Evolutionary conservation across 306 rosid genomes (phyloP).

Genomic region (Medicago lupulina): DNA sequence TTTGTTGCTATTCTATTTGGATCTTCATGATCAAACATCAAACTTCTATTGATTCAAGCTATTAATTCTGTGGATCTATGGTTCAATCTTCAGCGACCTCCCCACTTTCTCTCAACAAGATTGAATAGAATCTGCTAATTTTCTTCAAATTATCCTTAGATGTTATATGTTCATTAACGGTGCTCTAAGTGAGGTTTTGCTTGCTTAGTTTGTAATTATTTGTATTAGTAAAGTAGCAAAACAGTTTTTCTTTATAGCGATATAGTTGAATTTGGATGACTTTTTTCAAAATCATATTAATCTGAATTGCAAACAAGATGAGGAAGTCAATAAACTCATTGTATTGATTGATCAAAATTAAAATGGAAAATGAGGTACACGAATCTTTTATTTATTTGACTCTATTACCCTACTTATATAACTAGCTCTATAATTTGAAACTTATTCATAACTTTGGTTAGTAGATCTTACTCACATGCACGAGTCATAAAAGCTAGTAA

Average conservation of each 20-base stretch:
- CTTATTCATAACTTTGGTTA: too few species aligned
- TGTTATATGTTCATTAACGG: constrained; percentile 7
- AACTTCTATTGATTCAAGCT: constrained; percentile 35
- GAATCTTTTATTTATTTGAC: too few species aligned
- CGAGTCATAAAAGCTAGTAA: too few species aligned
- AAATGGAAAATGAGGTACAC: too few species aligned
- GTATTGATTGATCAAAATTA: too few species aligned
- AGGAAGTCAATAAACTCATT: too few species aligned
- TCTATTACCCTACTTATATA: too few species aligned
- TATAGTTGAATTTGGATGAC: neutral
- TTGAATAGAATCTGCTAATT: constrained; percentile 21
- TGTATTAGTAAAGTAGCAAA: constrained; percentile 30
- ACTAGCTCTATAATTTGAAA: too few species aligned
- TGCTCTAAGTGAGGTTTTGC: constrained; percentile 31
- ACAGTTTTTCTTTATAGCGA: constrained; percentile 1
- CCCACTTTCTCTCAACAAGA: constrained; percentile 8
- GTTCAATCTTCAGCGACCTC: constrained; percentile 5
- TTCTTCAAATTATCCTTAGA: constrained; percentile 24
- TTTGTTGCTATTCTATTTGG: constrained; percentile 24
- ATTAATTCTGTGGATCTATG: neutral
- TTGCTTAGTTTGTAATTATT: constrained; percentile 4
- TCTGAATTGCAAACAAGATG: neutral
- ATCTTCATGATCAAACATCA: constrained; percentile 21
- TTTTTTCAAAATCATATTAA: neutral
- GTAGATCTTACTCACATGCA: too few species aligned